Conservation (phyloP, 345 rosid genomes). For the Aquilaria sinensis region DNA sequence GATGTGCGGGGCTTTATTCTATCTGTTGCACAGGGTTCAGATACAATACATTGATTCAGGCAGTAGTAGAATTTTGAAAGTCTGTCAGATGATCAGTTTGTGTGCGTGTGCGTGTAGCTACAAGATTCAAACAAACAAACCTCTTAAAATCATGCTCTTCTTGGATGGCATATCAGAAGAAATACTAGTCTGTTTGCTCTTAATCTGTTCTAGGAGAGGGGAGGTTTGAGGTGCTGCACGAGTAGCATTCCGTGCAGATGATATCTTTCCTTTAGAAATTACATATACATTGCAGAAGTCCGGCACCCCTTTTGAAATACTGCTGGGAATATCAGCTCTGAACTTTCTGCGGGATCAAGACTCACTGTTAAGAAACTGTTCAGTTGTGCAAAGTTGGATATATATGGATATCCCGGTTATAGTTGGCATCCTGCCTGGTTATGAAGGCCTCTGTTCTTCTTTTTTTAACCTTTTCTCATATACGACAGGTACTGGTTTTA, state of each 20-base stretch:
- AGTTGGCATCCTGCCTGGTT: neutral
- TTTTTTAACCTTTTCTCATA: too few relatives aligned
- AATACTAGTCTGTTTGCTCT: conserved; percentile 17
- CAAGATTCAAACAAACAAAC: conserved; percentile 21
- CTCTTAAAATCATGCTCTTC: conserved; percentile 37
- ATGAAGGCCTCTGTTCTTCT: neutral
- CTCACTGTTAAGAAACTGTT: neutral
- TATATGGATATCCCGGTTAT: too few relatives aligned
- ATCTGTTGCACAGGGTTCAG: conserved; percentile 27
- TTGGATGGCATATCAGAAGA: conserved; percentile 27
- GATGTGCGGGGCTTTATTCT: conserved; percentile 40
- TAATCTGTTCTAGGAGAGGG: conserved; percentile 52
- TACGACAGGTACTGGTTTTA: too few relatives aligned
- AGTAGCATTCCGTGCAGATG: conserved; percentile 48
- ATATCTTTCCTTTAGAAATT: conserved; percentile 70
- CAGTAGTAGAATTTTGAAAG: too few relatives aligned
- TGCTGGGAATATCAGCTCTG: conserved; percentile 57
- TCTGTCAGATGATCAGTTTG: neutral
- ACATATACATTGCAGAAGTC: conserved; percentile 84
- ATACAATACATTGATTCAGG: too few relatives aligned
- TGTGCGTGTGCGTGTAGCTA: too few relatives aligned
- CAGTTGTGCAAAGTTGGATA: neutral
- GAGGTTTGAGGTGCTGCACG: conserved; percentile 58
- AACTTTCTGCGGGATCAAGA: conserved; percentile 42
- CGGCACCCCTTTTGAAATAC: conserved; percentile 56